Evolutionary conservation across 208 protist species (phyloP).

Genomic region (Phytomonas sp.): DNA sequence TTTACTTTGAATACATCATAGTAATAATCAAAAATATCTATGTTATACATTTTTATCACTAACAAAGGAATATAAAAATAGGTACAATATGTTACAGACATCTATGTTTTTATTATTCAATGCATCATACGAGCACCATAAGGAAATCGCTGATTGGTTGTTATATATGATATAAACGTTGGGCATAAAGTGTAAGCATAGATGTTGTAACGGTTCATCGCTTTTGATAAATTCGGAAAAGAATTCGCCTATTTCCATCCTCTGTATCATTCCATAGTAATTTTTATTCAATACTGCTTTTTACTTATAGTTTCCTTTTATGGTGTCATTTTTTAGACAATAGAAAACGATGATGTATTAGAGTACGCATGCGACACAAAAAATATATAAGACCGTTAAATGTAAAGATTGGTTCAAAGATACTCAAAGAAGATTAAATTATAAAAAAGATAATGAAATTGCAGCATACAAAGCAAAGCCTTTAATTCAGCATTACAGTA

Average conservation of each 20-base stretch:
- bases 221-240: not conserved
- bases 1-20: slow-evolving; percentile 8
- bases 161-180: not conserved
- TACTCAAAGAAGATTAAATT: not conserved
- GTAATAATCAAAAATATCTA: not conserved
- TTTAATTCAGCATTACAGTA: not conserved
- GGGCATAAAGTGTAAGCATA: not conserved
- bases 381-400: too few relatives aligned
- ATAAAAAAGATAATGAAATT: not conserved
- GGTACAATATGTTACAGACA: not conserved
- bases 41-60: not conserved
- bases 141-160: not conserved
- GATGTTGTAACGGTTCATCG: not conserved
- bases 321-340: not conserved
- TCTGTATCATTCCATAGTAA: not conserved
- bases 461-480: not conserved
- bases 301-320: not conserved
- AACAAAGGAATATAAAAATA: not conserved
- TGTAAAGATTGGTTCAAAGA: not conserved
- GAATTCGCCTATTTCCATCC: not conserved
- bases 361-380: not conserved
- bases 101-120: not conserved
- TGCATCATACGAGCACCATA: not conserved
- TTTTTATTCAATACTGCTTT: not conserved
- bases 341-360: not conserved